Conservation (phyloP, 1,139 yeast genomes). For the Lodderomyces pseudojiufengensis region DNA sequence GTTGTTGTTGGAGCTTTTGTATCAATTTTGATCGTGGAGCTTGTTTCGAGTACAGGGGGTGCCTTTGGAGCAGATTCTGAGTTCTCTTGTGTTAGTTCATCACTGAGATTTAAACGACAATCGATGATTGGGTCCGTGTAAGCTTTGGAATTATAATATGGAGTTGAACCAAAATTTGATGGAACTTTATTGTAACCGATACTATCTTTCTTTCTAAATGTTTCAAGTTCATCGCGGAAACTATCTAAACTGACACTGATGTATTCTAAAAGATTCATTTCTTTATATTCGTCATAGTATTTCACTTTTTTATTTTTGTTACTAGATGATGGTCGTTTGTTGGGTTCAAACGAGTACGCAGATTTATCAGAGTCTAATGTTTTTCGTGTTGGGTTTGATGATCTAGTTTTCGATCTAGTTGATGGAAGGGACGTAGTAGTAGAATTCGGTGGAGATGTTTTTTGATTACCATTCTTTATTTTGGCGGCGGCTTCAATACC, state of each 20-base stretch:
- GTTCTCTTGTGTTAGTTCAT: too few species aligned
- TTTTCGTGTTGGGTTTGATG: too few species aligned
- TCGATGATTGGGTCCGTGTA: slow-evolving; percentile 3
- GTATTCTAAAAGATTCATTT: slow-evolving; percentile 2
- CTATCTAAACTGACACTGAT: background rate
- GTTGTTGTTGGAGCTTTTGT: too few species aligned
- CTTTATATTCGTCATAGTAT: background rate
- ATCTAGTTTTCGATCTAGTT: too few species aligned
- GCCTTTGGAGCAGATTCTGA: too few species aligned
- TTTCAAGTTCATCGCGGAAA: background rate
- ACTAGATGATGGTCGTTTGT: too few species aligned
- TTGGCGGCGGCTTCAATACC: slow-evolving; percentile 6
- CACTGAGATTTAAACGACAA: slow-evolving; percentile 2
- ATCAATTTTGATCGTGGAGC: too few species aligned
- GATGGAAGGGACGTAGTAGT: too few species aligned
- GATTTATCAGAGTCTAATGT: too few species aligned
- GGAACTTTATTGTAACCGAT: slow-evolving; percentile 1
- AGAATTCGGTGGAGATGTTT: background rate
- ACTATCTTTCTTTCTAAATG: background rate
- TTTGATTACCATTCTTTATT: background rate
- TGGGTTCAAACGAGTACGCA: too few species aligned
- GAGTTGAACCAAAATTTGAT: slow-evolving; percentile 1
- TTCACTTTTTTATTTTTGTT: too few species aligned
- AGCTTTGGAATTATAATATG: slow-evolving; percentile 1
- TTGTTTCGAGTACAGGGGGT: too few species aligned